Percentiles rank a stretch among this genome's conserved stretches.
Conservation (phyloP, 768 basidiomycete genomes). For the Strobilomyces echinocephalus region DNA sequence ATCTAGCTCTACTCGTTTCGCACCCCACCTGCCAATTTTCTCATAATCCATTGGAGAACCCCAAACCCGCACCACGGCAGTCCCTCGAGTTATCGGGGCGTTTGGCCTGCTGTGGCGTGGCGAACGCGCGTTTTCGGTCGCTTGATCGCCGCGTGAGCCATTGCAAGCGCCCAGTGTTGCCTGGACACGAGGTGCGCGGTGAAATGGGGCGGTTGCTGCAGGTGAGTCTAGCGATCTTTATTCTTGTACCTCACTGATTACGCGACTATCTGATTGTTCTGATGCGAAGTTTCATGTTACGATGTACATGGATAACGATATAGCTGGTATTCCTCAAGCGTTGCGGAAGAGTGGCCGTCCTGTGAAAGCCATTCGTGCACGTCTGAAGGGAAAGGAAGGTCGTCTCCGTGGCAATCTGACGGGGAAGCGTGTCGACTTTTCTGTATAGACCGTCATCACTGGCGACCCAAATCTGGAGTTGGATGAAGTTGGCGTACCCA, state of each 20-base stretch:
- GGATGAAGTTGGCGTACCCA: constrained; percentile 96
- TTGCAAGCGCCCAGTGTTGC: constrained; percentile 66
- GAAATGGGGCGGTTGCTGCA: constrained; percentile 96
- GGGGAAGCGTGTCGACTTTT: constrained; percentile 99
- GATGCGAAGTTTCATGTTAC: constrained; percentile 85
- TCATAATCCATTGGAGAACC: constrained; percentile 84
- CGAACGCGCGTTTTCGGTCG: constrained; percentile 86
- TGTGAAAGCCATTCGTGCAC: constrained; percentile 96
- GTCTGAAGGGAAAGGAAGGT: constrained; percentile 98
- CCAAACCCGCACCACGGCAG: constrained; percentile 84
- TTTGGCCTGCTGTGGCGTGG: constrained; percentile 76
- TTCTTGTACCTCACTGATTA: neutral
- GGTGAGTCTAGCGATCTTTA: constrained; percentile 49
- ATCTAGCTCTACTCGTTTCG: constrained; percentile 87
- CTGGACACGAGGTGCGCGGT: constrained; percentile 88
- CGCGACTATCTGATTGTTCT: neutral
- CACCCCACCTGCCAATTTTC: constrained; percentile 92
- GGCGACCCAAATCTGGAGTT: constrained; percentile 96
- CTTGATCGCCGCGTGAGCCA: constrained; percentile 84
- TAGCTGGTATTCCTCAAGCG: constrained; percentile 96
- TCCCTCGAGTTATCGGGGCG: constrained; percentile 74
- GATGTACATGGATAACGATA: constrained; percentile 99
- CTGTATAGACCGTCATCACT: constrained; percentile 97
- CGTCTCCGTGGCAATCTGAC: constrained; percentile 96
- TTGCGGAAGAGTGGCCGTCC: constrained; percentile 96